phyloP scores from a whole-genome alignment of 768 basidiomycete species.

The Tricholoma saponaceum region DNA sequence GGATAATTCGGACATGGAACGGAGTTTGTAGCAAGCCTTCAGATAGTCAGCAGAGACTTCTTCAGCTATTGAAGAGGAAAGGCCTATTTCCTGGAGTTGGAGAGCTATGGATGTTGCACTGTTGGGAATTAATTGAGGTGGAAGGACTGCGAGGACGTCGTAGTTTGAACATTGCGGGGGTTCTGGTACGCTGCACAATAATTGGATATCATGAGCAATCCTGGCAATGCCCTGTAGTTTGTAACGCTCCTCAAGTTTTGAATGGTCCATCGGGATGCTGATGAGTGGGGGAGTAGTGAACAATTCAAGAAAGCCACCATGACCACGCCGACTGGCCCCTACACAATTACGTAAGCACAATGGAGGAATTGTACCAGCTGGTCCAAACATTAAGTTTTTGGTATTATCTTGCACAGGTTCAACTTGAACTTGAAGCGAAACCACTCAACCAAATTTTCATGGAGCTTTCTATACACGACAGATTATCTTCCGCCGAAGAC shows the following conservation, averaged over 20 bases:
- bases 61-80: background rate
- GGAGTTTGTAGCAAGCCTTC: slow-evolving; percentile 2
- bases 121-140: background rate
- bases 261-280: background rate
- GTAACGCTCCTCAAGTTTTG: background rate
- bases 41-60: slow-evolving; percentile 5
- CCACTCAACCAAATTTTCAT: too few relatives aligned
- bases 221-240: background rate
- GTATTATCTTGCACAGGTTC: too few relatives aligned
- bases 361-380: too few relatives aligned
- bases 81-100: slow-evolving; percentile 1
- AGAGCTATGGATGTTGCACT: background rate
- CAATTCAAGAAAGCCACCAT: too few relatives aligned
- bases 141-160: background rate
- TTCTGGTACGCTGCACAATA: too few relatives aligned
- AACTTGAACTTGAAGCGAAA: too few relatives aligned
- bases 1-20: slow-evolving; percentile 1
- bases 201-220: background rate
- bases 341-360: background rate
- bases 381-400: background rate
- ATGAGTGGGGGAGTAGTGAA: too few relatives aligned
- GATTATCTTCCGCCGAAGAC: too few relatives aligned
- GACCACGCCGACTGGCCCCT: background rate
- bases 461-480: too few relatives aligned
- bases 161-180: too few relatives aligned